Evolutionary conservation across 2,329 filamentous ascomycete species (phyloP).

Genomic region (Cordyceps tenuipes): DNA sequence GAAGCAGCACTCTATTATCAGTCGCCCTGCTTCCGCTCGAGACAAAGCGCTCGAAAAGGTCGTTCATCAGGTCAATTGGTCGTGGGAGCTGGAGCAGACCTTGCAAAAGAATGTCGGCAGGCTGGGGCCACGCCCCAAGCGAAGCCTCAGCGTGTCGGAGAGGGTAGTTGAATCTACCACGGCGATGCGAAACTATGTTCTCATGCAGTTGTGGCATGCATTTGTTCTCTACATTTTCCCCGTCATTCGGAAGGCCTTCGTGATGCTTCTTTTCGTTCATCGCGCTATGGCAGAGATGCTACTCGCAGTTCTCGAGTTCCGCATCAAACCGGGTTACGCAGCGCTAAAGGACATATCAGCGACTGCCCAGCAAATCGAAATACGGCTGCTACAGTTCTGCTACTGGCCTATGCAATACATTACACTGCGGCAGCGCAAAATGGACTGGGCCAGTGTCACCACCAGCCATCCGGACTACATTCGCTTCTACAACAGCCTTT

Average conservation of each 20-base stretch:
- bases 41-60: conserved; percentile 74
- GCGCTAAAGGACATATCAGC: conserved; percentile 94
- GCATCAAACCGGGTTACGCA: conserved; percentile 64
- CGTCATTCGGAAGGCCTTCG: conserved; percentile 61
- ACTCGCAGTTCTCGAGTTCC: conserved; percentile 75
- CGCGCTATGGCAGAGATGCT: conserved; percentile 73
- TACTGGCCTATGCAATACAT: conserved; percentile 98
- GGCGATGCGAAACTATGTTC: conserved; percentile 69
- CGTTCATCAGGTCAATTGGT: conserved; percentile 92
- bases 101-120: conserved; percentile 86
- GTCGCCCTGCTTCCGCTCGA: conserved; percentile 68
- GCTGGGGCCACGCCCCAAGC: conserved; percentile 71
- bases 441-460: conserved; percentile 91
- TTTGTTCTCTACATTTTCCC: conserved; percentile 72
- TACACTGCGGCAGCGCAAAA: conserved; percentile 79
- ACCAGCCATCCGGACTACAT: conserved; percentile 97
- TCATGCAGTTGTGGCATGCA: conserved; percentile 60
- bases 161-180: conserved; percentile 88
- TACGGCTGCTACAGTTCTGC: conserved; percentile 93
- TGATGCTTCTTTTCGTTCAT: conserved; percentile 71
- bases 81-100: conserved; percentile 76
- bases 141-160: conserved; percentile 87
- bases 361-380: conserved; percentile 94
- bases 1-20: conserved; percentile 76
- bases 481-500: conserved; percentile 95